Conservation (phyloP, 192 early-diverging fungal genomes). For the Linnemannia zychae region DNA sequence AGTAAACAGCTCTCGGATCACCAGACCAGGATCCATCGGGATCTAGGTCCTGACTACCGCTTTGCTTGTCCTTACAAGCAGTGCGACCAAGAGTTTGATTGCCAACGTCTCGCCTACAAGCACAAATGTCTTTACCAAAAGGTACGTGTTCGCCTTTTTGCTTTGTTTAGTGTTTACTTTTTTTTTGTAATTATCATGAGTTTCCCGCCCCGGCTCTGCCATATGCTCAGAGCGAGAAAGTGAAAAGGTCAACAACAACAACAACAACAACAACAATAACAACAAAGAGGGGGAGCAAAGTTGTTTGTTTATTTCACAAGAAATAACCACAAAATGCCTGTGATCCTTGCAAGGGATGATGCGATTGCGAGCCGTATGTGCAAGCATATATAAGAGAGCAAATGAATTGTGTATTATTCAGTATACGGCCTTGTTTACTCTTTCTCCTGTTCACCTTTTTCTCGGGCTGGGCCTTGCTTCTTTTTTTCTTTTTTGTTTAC, state of each 20-base stretch:
- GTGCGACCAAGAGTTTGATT: conserved; percentile 37
- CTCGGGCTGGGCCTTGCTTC: neutral
- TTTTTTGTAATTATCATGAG: neutral
- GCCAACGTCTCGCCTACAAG: conserved; percentile 48
- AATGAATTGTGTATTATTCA: neutral
- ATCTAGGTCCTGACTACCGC: conserved; percentile 37
- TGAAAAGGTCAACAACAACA: too few species aligned
- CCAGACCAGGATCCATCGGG: conserved; percentile 48
- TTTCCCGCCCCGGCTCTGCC: neutral
- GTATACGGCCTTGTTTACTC: neutral
- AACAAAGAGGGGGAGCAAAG: neutral
- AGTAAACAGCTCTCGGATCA: conserved; percentile 54
- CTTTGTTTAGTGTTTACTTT: neutral
- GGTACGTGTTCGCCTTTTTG: conserved; percentile 16
- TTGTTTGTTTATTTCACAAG: neutral
- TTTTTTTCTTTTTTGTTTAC: conserved; percentile 7
- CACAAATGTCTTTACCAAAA: conserved; percentile 42
- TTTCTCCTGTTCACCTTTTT: too few species aligned
- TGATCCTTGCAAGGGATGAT: conserved; percentile 7
- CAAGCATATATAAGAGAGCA: neutral
- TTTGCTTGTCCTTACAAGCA: conserved; percentile 41
- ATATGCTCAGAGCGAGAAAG: conserved; percentile 5
- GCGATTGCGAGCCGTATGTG: neutral
- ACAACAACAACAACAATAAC: too few species aligned
- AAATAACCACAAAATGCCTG: neutral